These are phyloP conservation scores for Hamigera avellanea DNA, from an alignment of 495 filamentous ascomycete genomes.

Conservation along the genomic window DNA sequence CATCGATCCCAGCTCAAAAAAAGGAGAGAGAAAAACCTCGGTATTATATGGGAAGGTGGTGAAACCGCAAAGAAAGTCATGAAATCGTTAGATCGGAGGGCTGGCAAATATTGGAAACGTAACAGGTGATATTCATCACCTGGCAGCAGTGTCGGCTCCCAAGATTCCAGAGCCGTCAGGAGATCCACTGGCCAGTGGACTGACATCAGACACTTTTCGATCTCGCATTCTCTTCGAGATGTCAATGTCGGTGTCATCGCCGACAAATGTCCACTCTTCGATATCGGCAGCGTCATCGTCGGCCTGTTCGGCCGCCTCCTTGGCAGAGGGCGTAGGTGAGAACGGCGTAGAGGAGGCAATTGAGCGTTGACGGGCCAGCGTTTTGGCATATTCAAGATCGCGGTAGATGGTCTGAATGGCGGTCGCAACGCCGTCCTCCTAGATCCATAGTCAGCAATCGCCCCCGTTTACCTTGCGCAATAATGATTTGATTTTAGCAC, in stretches of 20 bases:
- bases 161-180: no score
- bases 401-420: constrained; percentile 92
- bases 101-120: neutral
- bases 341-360: constrained; percentile 30
- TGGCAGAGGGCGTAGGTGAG: constrained; percentile 25
- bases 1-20: no score
- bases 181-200: constrained; percentile 4
- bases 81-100: neutral
- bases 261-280: constrained; percentile 66
- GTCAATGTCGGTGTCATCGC: constrained; percentile 51
- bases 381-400: constrained; percentile 91
- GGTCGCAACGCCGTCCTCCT: constrained; percentile 82
- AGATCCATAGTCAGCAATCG: constrained; percentile 2
- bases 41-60: no score
- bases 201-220: constrained; percentile 17
- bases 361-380: constrained; percentile 57
- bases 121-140: no score
- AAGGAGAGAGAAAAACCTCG: no score
- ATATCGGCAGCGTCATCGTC: constrained; percentile 36
- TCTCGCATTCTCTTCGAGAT: constrained; percentile 29
- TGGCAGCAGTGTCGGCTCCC: no score
- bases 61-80: neutral
- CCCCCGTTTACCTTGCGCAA: no score
- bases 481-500: neutral
- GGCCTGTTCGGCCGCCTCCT: constrained; percentile 22